Base-by-base conservation (phyloP, 257 asterid genomes). In the Solanum ossicruentum region DNA sequence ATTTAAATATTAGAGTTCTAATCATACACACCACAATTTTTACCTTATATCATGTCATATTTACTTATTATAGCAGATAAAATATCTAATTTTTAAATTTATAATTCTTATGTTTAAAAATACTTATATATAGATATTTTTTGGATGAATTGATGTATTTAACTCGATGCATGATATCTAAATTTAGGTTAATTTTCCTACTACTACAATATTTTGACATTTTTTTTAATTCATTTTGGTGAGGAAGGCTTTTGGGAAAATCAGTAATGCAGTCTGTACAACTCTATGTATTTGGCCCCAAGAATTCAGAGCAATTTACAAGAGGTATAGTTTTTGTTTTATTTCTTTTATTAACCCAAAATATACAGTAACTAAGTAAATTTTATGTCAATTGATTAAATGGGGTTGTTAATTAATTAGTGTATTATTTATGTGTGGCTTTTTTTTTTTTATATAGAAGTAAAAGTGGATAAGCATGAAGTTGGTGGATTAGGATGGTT, bases 251-350 rank as follows among this genome's bases (percentile, higher is more conserved):
- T 49, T 56, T 92, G 47, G 97, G 95, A 73, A 87, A 91, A 86
- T 89, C 94, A 10, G 87, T 88, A 20, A 90, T 94, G 97, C 94
- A 92, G 79, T 94, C 98, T 60, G 81, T 92, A 51, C 95, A 92
- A 78, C 71, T 94, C 65, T 94, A 89, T 87, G 85, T 91, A 47
- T 92, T 91, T 67, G 93, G 97, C 66, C 89, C 89, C 13, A 88
- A 84, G 79, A 85, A 83, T 28, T 89, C 91, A 5, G 86, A 86
- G 69, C 75, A 18, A 10, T 70, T 86, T 84, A 85, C 86, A 63
- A 82, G 84, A 89, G 95, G 96, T 92, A 43, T 1, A 86, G 2
- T 17, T 9, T 45, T 0, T 32, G 36, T 32, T 52, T 26, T 15
- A 7, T 12, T 55, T 52, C 3, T 54, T 20, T 12, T 56, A 1